Conservation (phyloP, 163 green algal species). For the Scenedesmus sp. region DNA sequence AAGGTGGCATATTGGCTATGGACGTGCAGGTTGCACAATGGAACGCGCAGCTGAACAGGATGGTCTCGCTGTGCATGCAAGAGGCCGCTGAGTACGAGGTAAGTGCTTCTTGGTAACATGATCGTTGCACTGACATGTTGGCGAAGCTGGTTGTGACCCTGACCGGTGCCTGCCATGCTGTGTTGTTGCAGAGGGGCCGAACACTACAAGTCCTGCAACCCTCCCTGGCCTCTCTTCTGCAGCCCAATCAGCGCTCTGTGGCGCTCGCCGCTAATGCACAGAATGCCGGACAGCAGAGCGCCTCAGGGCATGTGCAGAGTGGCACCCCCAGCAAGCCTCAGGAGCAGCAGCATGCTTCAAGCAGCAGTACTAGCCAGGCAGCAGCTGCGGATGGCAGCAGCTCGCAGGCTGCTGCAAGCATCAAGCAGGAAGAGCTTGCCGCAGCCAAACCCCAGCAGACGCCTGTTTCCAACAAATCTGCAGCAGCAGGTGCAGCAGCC, state of each 20-base stretch:
- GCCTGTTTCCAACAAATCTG: not conserved
- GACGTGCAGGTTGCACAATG: conserved; percentile 3
- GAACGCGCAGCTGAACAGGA: conserved; percentile 19
- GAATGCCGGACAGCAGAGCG: not conserved
- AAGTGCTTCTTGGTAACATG: not conserved
- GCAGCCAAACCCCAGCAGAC: not conserved
- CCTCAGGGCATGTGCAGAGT: not conserved
- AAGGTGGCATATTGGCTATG: not conserved
- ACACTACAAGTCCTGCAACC: conserved; percentile 30
- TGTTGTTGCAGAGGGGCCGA: conserved; percentile 23
- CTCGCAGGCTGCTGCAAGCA: not conserved
- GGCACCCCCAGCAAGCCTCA: conserved; percentile 6
- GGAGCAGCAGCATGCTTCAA: not conserved
- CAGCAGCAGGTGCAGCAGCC: not conserved
- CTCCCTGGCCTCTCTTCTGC: not conserved
- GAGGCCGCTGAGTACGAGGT: conserved; percentile 47
- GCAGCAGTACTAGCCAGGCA: not conserved
- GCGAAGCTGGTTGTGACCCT: not conserved
- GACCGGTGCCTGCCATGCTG: not conserved
- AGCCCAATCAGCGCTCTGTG: not conserved
- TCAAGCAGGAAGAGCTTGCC: not conserved
- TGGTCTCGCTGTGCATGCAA: conserved; percentile 11
- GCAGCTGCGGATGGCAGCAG: not conserved
- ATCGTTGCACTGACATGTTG: not conserved
- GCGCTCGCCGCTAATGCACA: not conserved